Conservation (phyloP, 2,329 filamentous ascomycete species). For the Ceratocystis ficicola region DNA sequence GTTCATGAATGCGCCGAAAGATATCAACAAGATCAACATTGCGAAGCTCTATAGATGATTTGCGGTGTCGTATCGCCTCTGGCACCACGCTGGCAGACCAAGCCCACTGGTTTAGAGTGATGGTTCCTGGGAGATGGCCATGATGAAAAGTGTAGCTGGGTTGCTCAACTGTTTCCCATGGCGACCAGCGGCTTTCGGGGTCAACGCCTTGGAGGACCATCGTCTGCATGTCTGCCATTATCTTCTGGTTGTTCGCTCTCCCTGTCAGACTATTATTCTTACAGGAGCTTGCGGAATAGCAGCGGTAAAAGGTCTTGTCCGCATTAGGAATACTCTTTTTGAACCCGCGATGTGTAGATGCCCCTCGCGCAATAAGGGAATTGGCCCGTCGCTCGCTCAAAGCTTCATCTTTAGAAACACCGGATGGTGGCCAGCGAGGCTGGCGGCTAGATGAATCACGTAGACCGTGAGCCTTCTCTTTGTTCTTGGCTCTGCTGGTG, state of each 20-base stretch:
- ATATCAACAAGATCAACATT: constrained; percentile 47
- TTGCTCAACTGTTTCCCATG: constrained; percentile 63
- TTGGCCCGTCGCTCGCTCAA: constrained; percentile 43
- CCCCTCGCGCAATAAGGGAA: constrained; percentile 47
- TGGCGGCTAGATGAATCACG: constrained; percentile 19
- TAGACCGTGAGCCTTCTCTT: constrained; percentile 12
- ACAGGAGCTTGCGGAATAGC: constrained; percentile 34
- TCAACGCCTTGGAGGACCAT: constrained; percentile 35
- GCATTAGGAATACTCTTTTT: constrained; percentile 43
- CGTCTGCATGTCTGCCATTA: constrained; percentile 49
- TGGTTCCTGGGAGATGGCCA: constrained; percentile 54
- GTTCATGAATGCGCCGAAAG: constrained; percentile 46
- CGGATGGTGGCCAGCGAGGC: constrained; percentile 43
- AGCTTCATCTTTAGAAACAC: constrained; percentile 38
- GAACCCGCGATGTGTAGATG: constrained; percentile 44
- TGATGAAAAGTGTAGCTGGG: constrained; percentile 58
- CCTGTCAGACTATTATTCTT: constrained; percentile 20
- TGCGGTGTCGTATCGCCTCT: constrained; percentile 45
- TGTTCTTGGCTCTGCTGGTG: constrained; percentile 19
- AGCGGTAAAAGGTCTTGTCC: constrained; percentile 42
- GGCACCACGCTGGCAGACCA: constrained; percentile 45
- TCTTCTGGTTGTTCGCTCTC: constrained; percentile 23
- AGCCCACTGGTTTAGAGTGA: constrained; percentile 60
- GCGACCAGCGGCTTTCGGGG: constrained; percentile 32
- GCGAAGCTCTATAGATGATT: constrained; percentile 47